phyloP scores from a whole-genome alignment of 2,329 filamentous ascomycete species.

The Fusarium sororula region DNA sequence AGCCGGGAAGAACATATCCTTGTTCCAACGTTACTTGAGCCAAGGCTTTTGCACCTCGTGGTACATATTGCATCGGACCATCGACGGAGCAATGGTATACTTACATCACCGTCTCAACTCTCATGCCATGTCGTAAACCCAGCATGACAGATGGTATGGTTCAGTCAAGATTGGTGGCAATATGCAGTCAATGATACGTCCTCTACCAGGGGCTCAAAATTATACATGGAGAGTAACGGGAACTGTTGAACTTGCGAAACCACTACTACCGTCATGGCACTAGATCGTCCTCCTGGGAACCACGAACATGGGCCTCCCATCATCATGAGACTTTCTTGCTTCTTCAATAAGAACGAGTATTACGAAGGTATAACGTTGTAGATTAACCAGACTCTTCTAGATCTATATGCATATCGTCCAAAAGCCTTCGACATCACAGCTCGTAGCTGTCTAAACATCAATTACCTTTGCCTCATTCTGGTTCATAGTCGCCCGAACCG shows the following conservation, averaged over 20 bases:
- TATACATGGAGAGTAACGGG: no score
- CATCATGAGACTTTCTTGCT: not conserved
- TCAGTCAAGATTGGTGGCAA: not conserved
- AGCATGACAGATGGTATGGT: not conserved
- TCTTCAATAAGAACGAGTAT: no score
- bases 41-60: not conserved
- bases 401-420: not conserved
- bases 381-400: not conserved
- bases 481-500: constrained; percentile 25
- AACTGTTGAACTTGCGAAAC: no score
- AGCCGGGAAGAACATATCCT: not conserved
- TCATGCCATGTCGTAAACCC: no score
- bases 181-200: not conserved
- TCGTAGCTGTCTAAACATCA: not conserved
- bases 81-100: not conserved
- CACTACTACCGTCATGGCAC: fast-evolving
- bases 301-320: not conserved
- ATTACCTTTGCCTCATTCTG: not conserved
- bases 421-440: not conserved
- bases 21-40: not conserved
- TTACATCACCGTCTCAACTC: not conserved
- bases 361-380: no score
- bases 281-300: not conserved
- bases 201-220: not conserved
- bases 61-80: not conserved